phyloP scores from a whole-genome alignment of 495 filamentous ascomycete genomes.

The Aspergillus wentii region DNA sequence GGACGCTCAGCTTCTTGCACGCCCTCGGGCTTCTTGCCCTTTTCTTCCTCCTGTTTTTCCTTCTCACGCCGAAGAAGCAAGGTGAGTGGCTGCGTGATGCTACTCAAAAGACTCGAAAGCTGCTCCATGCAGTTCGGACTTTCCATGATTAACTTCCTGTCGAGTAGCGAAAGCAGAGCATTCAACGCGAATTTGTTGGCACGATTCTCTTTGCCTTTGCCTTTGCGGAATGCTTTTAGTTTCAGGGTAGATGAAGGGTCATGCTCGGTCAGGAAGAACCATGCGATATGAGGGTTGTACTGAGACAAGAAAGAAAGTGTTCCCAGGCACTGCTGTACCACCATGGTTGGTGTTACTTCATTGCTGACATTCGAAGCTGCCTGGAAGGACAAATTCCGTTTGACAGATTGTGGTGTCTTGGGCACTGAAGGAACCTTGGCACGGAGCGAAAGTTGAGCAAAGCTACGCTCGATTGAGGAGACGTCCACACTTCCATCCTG shows the following conservation, averaged over 20 bases:
- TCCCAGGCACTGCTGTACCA: conserved; percentile 90
- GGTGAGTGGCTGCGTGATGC: conserved; percentile 82
- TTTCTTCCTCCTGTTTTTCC: conserved; percentile 58
- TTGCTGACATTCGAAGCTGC: conserved; percentile 50
- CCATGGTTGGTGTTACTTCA: conserved; percentile 87
- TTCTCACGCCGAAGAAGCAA: conserved; percentile 81
- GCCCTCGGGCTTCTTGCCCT: conserved; percentile 44
- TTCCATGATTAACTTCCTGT: conserved; percentile 90
- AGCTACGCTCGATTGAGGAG: conserved; percentile 90
- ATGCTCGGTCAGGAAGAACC: conserved; percentile 94
- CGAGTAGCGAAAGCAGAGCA: conserved; percentile 78
- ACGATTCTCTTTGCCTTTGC: conserved; percentile 79
- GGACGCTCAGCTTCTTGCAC: conserved; percentile 18
- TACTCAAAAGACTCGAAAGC: conserved; percentile 77
- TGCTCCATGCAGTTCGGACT: conserved; percentile 93
- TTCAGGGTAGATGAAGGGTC: conserved; percentile 72
- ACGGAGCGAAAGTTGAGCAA: conserved; percentile 83
- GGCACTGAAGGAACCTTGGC: conserved; percentile 72
- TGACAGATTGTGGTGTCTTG: conserved; percentile 76
- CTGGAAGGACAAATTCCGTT: conserved; percentile 60
- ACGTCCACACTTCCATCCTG: conserved; percentile 94
- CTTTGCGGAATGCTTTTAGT: conserved; percentile 70
- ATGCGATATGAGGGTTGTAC: conserved; percentile 79
- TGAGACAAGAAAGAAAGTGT: conserved; percentile 74
- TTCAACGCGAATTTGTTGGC: conserved; percentile 89